Conservation (phyloP, 345 rosid species). For the Dimocarpus longan region DNA sequence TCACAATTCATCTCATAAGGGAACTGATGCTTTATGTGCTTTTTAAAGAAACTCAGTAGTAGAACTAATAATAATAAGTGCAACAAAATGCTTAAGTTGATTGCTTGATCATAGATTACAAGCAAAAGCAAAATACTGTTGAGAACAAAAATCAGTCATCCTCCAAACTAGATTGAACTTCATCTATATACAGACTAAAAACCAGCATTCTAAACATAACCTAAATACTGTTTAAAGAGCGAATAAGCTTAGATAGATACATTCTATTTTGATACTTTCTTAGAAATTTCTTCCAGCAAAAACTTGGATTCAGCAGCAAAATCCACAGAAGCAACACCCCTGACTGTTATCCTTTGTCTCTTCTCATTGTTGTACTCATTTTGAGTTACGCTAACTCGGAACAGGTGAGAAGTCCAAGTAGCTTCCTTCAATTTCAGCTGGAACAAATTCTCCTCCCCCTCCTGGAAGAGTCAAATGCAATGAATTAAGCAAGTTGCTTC, state of each 20-base stretch:
- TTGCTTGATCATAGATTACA: slow-evolving; percentile 15
- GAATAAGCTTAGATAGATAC: not conserved
- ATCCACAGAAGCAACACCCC: slow-evolving; percentile 65
- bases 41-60: too few relatives aligned
- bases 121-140: slow-evolving; percentile 9
- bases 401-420: slow-evolving; percentile 79
- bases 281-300: slow-evolving; percentile 76
- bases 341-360: slow-evolving; percentile 85
- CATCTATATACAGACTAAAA: not conserved
- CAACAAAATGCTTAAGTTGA: not conserved
- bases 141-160: not conserved
- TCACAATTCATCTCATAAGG: too few relatives aligned
- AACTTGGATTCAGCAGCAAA: slow-evolving; percentile 72
- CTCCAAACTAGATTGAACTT: not conserved
- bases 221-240: not conserved
- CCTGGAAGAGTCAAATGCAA: slow-evolving; percentile 35
- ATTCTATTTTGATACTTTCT: slow-evolving; percentile 45
- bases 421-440: slow-evolving; percentile 72
- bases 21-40: too few relatives aligned
- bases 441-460: slow-evolving; percentile 53
- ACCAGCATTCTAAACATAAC: not conserved
- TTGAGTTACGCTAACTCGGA: slow-evolving; percentile 70
- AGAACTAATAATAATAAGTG: not conserved
- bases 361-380: slow-evolving; percentile 85
- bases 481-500: not conserved